Conservation (phyloP, 116 monocot genomes). For the Trichopus zeylanicus region DNA sequence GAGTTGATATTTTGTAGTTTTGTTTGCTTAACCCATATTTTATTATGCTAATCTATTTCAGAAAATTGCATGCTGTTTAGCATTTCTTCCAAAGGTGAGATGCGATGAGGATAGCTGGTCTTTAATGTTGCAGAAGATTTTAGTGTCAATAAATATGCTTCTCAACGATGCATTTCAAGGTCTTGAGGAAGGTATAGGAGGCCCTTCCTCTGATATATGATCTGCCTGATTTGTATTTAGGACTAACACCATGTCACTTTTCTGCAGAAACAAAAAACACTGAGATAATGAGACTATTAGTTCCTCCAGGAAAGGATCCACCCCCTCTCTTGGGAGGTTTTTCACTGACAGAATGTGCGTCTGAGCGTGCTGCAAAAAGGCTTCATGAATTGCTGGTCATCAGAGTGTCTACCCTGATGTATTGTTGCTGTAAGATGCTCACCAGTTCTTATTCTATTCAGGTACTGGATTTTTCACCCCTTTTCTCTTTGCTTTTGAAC, state of each 20-base stretch:
- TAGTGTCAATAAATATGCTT: constrained; percentile 46
- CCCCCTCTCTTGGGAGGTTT: constrained; percentile 55
- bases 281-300: constrained; percentile 52
- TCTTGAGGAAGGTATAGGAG: constrained; percentile 59
- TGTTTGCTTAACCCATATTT: constrained; percentile 2
- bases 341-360: constrained; percentile 12
- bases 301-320: constrained; percentile 59
- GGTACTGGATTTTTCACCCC: constrained; percentile 20
- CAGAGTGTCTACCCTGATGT: constrained; percentile 50
- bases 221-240: not conserved
- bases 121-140: constrained; percentile 60
- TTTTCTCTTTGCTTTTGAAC: not conserved
- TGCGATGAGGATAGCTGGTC: constrained; percentile 63
- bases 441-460: constrained; percentile 47
- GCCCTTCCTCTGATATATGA: not conserved
- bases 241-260: constrained; percentile 2
- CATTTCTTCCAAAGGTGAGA: constrained; percentile 61
- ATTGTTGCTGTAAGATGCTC: constrained; percentile 66
- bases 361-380: constrained; percentile 23
- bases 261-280: constrained; percentile 40
- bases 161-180: constrained; percentile 65
- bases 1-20: no score
- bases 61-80: constrained; percentile 59
- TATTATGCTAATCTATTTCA: constrained; percentile 6
- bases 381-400: constrained; percentile 34